A percentile compares a stretch with the other conserved stretches of the same genome.
phyloP scores from a whole-genome alignment of 2,329 filamentous ascomycete species.

The Xylariaceae sp. region DNA sequence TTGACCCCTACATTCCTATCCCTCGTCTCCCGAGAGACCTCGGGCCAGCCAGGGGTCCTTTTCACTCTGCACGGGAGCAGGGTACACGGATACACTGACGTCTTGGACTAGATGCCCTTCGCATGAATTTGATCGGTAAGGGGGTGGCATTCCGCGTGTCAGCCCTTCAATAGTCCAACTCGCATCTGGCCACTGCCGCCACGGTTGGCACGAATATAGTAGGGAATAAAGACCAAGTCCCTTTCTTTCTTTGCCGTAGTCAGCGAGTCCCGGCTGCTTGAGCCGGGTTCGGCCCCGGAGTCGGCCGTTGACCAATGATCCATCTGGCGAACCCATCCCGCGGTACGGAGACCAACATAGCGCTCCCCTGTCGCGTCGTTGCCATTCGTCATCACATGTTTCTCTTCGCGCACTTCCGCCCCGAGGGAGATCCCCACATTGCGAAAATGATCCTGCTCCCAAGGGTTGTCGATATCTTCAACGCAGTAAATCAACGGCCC shows the following conservation, averaged over 20 bases:
- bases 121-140: too few relatives aligned
- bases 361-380: conserved; percentile 23
- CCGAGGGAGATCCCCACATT: conserved; percentile 30
- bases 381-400: conserved; percentile 20
- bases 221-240: conserved; percentile 49
- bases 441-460: conserved; percentile 54
- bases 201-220: conserved; percentile 52
- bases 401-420: conserved; percentile 19
- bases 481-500: conserved; percentile 59
- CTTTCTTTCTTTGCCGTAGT: conserved; percentile 17
- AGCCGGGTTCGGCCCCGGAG: conserved; percentile 21
- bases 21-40: too few relatives aligned
- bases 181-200: conserved; percentile 52
- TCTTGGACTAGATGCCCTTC: conserved; percentile 6
- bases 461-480: conserved; percentile 55
- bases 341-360: conserved; percentile 27
- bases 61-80: too few relatives aligned
- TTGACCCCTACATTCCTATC: conserved; percentile 1
- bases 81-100: conserved; percentile 2
- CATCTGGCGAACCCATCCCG: conserved; percentile 25
- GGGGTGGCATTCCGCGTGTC: conserved; percentile 7
- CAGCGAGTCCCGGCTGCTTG: conserved; percentile 18
- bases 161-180: conserved; percentile 36
- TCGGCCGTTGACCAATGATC: conserved; percentile 17
- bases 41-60: too few relatives aligned